phyloP scores from a whole-genome alignment of 108 stramenopile species.

The Nitzschia sp. region DNA sequence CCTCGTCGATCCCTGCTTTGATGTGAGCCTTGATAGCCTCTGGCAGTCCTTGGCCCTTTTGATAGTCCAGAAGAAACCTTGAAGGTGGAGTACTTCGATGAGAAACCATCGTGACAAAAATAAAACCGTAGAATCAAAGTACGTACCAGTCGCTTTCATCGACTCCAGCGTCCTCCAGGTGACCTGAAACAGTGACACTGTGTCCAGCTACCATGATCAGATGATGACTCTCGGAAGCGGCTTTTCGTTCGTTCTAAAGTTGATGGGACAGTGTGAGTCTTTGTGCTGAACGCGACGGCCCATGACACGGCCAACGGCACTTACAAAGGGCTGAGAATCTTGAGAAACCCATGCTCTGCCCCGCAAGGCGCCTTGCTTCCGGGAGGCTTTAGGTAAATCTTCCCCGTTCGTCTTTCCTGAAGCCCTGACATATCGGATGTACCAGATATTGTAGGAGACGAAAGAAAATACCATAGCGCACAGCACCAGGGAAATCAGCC shows the following conservation, averaged over 20 bases:
- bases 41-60: constrained; percentile 85
- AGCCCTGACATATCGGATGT: not conserved
- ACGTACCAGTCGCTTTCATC: constrained; percentile 92
- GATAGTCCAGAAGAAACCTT: constrained; percentile 72
- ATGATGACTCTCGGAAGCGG: constrained; percentile 36
- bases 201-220: constrained; percentile 89
- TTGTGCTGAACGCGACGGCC: too few species aligned
- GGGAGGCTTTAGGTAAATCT: not conserved
- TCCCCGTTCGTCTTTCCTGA: not conserved
- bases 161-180: constrained; percentile 53
- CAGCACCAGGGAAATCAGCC: not conserved
- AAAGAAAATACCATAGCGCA: not conserved
- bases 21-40: constrained; percentile 90
- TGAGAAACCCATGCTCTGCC: constrained; percentile 23
- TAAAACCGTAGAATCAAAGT: not conserved
- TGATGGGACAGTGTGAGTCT: too few species aligned
- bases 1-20: constrained; percentile 74
- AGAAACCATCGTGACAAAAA: not conserved
- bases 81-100: not conserved
- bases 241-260: not conserved
- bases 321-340: constrained; percentile 35
- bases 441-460: not conserved
- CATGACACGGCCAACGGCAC: too few species aligned
- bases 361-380: constrained; percentile 9
- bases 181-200: constrained; percentile 67